Conservation (phyloP, 306 rosid species). For the Cicer judaicum region DNA sequence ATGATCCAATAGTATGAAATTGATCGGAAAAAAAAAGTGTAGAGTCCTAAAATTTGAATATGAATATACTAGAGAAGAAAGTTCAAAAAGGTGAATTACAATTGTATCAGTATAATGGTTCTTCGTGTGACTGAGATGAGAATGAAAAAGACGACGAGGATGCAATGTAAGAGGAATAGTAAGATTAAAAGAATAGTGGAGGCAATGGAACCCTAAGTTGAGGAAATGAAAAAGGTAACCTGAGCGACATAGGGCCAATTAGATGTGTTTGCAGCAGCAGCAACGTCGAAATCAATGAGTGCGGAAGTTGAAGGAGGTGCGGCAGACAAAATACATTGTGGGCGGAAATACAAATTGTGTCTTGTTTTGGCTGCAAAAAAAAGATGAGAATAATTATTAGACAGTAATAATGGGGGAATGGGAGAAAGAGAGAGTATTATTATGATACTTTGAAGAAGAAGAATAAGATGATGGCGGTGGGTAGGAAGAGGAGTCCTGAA, state of each 20-base stretch:
- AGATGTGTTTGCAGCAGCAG: constrained; percentile 56
- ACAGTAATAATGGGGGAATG: constrained; percentile 6
- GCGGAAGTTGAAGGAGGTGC: constrained; percentile 59
- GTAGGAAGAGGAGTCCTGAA: constrained; percentile 52
- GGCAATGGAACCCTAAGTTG: constrained; percentile 17
- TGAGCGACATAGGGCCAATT: constrained; percentile 62
- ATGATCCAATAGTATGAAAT: constrained; percentile 31
- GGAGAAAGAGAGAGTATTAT: neutral
- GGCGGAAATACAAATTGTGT: constrained; percentile 54
- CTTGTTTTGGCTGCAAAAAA: constrained; percentile 66
- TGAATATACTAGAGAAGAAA: constrained; percentile 28
- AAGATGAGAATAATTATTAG: constrained; percentile 22
- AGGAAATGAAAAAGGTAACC: constrained; percentile 49
- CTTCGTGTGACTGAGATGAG: neutral
- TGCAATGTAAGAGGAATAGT: neutral
- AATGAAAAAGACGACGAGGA: constrained; percentile 26
- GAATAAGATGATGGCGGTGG: constrained; percentile 18
- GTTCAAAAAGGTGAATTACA: constrained; percentile 2
- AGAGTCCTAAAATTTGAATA: constrained; percentile 19
- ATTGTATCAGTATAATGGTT: neutral
- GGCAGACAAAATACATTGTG: constrained; percentile 68
- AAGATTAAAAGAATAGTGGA: neutral
- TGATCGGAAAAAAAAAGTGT: constrained; percentile 12
- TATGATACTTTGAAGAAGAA: constrained; percentile 36
- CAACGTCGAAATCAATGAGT: constrained; percentile 62